Evolutionary conservation across 371 early-diverging fungal genomes (phyloP), one percentile per base, ranked within the genome.

Genomic region (Mortierella polycephala): DNA sequence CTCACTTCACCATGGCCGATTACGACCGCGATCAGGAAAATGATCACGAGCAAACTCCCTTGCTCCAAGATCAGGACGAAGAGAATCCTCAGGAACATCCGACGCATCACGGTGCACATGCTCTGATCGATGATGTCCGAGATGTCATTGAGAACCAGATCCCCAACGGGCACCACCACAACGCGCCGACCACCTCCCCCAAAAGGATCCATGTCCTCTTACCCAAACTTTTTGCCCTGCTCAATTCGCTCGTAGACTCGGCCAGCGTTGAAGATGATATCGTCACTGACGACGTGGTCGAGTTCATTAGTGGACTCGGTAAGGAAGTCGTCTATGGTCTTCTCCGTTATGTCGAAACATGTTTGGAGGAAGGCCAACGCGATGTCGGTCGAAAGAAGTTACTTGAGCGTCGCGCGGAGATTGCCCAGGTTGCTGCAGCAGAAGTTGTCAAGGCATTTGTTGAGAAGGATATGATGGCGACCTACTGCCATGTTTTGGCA

Each of bases 311-410:
- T 7, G 60, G 80, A 12, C 58, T 72, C 13, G 80, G 80, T 21
- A 73, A 73, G 39, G 74, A 79, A 30, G 74, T 69, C 39, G 69
- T 79, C 57, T 79, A 79, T 54, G 60, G 70, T 30, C 80, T 79
- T 40, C 62, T 79, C 23, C 80, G 80, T 56, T 79, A 74, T 41
- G 67, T 73, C 30, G 80, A 79, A 57, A 60, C 64, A 37, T 72
- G 62, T 44, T 20, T 52, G 46, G 53, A 66, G 9, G 80, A 72
- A 37, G 74, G 80, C 5, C 39, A 69, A 42, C 69, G 55, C 41
- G 74, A 79, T 52, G 74, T 79, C 7, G 80, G 80, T 13, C 65
- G 73, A 50, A 72, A 66, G 64, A 54, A 55, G 8, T 57, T 79
- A 44, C 37, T 79, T 51, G 73, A 72, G 23, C 66, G 67, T 18